Percentiles rank a stretch among this genome's conserved stretches.
Conservation (phyloP, 2,329 filamentous ascomycete species). For the Coleophoma cylindrospora region DNA sequence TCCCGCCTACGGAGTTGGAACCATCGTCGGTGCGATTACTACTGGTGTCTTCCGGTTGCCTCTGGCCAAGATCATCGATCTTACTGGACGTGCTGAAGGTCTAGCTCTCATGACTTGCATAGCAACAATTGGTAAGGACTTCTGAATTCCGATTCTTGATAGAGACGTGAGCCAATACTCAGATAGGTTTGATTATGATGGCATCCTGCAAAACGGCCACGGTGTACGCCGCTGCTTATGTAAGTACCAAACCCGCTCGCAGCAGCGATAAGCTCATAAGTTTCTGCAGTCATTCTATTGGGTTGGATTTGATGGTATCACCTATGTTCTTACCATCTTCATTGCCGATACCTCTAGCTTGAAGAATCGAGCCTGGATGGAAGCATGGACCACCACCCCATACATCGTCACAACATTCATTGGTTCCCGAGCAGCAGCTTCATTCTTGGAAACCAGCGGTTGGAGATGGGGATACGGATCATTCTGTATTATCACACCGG, state of each 20-base stretch:
- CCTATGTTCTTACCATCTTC: constrained; percentile 58
- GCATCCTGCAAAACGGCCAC: constrained; percentile 55
- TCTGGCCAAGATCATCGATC: constrained; percentile 62
- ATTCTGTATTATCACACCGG: constrained; percentile 55
- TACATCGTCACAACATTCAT: constrained; percentile 63
- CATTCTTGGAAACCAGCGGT: constrained; percentile 39
- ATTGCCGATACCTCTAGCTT: constrained; percentile 64
- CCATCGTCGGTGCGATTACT: constrained; percentile 19
- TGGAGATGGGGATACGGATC: constrained; percentile 62
- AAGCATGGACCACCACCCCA: constrained; percentile 57
- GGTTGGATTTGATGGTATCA: constrained; percentile 32
- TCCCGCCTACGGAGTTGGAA: constrained; percentile 16
- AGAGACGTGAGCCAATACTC: background rate
- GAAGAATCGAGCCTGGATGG: constrained; percentile 47
- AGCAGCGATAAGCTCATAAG: too few species aligned
- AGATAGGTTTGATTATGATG: constrained; percentile 55
- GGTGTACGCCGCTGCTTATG: constrained; percentile 49
- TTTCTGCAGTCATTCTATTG: constrained; percentile 14
- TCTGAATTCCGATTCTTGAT: background rate
- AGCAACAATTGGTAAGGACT: constrained; percentile 34
- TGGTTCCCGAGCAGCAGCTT: constrained; percentile 50
- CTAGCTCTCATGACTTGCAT: constrained; percentile 49
- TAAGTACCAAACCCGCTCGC: background rate
- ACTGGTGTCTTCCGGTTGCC: constrained; percentile 11
- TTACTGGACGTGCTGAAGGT: constrained; percentile 63